phyloP scores from a whole-genome alignment of 345 rosid genomes.

The Camelina laxa region DNA sequence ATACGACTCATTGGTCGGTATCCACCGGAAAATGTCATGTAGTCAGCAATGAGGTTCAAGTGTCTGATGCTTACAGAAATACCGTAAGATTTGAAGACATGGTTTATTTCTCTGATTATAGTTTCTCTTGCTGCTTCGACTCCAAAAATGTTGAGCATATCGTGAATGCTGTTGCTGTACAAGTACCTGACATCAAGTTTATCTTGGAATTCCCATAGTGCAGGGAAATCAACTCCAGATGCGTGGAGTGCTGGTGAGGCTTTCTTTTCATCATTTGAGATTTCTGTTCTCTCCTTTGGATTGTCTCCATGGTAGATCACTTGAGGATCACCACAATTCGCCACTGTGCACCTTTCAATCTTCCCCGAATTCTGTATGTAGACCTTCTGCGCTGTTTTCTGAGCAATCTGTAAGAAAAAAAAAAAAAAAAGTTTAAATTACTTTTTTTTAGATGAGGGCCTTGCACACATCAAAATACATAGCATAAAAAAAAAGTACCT shows the following conservation, averaged over 20 bases:
- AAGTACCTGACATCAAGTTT: slow-evolving; percentile 74
- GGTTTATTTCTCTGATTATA: slow-evolving; percentile 79
- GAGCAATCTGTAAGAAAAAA: slow-evolving; percentile 63
- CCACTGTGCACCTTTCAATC: slow-evolving; percentile 68
- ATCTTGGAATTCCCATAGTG: slow-evolving; percentile 75
- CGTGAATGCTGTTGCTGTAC: slow-evolving; percentile 80
- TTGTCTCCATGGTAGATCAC: slow-evolving; percentile 80
- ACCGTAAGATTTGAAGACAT: slow-evolving; percentile 79
- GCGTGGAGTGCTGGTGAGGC: slow-evolving; percentile 70
- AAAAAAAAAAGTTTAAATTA: neutral
- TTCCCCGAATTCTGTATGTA: slow-evolving; percentile 79
- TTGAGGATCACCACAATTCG: slow-evolving; percentile 64
- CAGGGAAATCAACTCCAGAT: slow-evolving; percentile 71
- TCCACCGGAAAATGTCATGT: slow-evolving; percentile 82
- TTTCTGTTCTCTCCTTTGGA: slow-evolving; percentile 65
- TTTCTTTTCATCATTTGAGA: slow-evolving; percentile 58
- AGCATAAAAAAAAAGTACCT: slow-evolving; percentile 56
- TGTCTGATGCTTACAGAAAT: slow-evolving; percentile 82
- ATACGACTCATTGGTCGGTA: slow-evolving; percentile 93
- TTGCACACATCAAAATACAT: slow-evolving; percentile 6
- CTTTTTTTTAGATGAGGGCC: neutral
- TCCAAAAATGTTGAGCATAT: slow-evolving; percentile 78
- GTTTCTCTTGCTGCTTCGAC: slow-evolving; percentile 97
- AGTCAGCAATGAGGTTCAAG: slow-evolving; percentile 83
- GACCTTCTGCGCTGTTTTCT: slow-evolving; percentile 80